phyloP scores from a whole-genome alignment of 2,329 filamentous ascomycete species.

The Rutstroemia sp. region DNA sequence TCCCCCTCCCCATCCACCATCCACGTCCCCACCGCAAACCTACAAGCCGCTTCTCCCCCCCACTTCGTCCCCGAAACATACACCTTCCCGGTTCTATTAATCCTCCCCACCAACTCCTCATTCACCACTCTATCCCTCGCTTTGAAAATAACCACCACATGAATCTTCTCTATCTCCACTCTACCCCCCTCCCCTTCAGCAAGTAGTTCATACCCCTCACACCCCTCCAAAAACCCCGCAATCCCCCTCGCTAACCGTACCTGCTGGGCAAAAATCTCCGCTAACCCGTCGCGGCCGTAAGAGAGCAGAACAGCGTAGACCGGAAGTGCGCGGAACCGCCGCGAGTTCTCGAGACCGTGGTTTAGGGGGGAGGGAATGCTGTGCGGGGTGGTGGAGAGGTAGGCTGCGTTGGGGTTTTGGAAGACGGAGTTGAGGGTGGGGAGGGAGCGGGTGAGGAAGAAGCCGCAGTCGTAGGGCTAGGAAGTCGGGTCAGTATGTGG shows the following conservation, averaged over 20 bases:
- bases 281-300: conserved; percentile 64
- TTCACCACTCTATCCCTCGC: conserved; percentile 62
- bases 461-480: conserved; percentile 83
- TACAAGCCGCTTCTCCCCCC: conserved; percentile 63
- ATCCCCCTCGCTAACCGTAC: conserved; percentile 63
- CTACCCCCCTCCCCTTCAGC: conserved; percentile 42
- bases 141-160: conserved; percentile 69
- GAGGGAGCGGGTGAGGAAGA: conserved; percentile 70
- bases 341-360: conserved; percentile 83
- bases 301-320: conserved; percentile 74
- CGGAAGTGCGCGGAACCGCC: conserved; percentile 83
- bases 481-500: too few species aligned
- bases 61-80: conserved; percentile 80
- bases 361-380: conserved; percentile 74
- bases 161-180: conserved; percentile 12
- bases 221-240: conserved; percentile 53
- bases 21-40: conserved; percentile 87
- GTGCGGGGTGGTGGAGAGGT: conserved; percentile 47
- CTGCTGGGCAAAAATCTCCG: conserved; percentile 63
- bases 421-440: conserved; percentile 57
- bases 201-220: conserved; percentile 59
- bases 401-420: conserved; percentile 78
- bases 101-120: conserved; percentile 54
- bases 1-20: conserved; percentile 63
- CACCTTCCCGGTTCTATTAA: conserved; percentile 67